Conservation (phyloP, 805 yeast species). For the Candida ascalaphidarum region DNA sequence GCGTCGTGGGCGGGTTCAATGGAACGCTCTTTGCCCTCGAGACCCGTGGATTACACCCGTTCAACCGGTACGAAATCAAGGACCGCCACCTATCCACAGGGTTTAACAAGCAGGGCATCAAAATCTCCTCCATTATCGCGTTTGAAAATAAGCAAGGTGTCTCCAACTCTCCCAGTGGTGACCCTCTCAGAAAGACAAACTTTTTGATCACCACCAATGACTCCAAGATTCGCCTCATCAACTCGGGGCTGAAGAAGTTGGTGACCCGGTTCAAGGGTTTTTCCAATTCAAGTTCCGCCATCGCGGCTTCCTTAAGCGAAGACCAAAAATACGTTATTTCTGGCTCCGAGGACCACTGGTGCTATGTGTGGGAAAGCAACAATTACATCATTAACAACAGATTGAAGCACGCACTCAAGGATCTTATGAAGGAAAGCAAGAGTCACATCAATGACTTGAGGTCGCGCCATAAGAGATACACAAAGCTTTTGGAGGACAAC, state of each 20-base stretch:
- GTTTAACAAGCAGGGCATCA: slow-evolving; percentile 24
- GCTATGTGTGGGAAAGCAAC: slow-evolving; percentile 67
- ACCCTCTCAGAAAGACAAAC: slow-evolving; percentile 3
- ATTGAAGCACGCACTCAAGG: slow-evolving; percentile 25
- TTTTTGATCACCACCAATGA: slow-evolving; percentile 70
- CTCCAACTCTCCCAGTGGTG: slow-evolving; percentile 2
- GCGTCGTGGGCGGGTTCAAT: slow-evolving; percentile 70
- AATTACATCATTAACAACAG: slow-evolving; percentile 32
- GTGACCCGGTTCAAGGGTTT: slow-evolving; percentile 69
- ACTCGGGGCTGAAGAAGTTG: slow-evolving; percentile 42
- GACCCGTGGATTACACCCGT: slow-evolving; percentile 51
- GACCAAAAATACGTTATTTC: slow-evolving; percentile 52
- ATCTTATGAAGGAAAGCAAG: slow-evolving; percentile 24
- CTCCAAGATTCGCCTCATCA: slow-evolving; percentile 64
- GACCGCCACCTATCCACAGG: slow-evolving; percentile 15
- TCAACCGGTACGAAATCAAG: slow-evolving; percentile 21
- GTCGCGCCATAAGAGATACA: slow-evolving; percentile 16
- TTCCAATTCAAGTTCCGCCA: slow-evolving; percentile 62
- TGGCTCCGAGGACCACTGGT: slow-evolving; percentile 86
- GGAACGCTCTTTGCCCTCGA: slow-evolving; percentile 58
- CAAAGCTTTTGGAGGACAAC: slow-evolving; percentile 19
- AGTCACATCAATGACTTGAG: slow-evolving; percentile 24
- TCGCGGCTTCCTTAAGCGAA: slow-evolving; percentile 56
- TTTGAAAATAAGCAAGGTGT: slow-evolving; percentile 19
- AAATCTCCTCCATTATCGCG: slow-evolving; percentile 69